A percentile compares a stretch with the other conserved stretches of the same genome.
These are phyloP conservation scores for Pouteria campechiana DNA, from an alignment of 179 eudicot genomes.

Conservation along the genomic window DNA sequence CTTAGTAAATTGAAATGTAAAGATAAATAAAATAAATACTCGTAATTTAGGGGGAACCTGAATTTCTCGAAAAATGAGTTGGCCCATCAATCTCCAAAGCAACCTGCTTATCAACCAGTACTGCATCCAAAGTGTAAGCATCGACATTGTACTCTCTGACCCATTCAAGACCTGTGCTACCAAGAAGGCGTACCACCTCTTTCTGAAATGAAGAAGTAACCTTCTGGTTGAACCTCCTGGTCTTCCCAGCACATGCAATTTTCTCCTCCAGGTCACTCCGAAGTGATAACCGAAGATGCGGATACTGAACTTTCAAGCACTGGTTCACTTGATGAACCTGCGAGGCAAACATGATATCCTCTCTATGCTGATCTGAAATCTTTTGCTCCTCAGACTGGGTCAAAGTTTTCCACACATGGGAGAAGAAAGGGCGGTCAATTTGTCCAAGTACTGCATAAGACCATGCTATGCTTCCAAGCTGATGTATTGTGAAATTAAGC, in stretches of 20 bases:
- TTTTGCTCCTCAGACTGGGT: constrained; percentile 50
- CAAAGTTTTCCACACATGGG: constrained; percentile 55
- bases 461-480: constrained; percentile 89
- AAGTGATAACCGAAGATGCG: constrained; percentile 43
- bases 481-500: constrained; percentile 52
- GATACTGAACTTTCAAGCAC: constrained; percentile 73
- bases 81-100: constrained; percentile 93
- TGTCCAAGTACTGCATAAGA: constrained; percentile 75
- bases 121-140: constrained; percentile 81
- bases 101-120: constrained; percentile 54
- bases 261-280: constrained; percentile 54
- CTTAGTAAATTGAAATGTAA: too few species aligned
- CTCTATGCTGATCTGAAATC: constrained; percentile 67
- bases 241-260: constrained; percentile 59
- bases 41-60: too few species aligned
- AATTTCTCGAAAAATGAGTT: constrained; percentile 90
- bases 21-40: too few species aligned
- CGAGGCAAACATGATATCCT: constrained; percentile 86
- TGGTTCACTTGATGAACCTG: constrained; percentile 76
- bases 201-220: constrained; percentile 82
- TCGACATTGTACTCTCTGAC: constrained; percentile 57
- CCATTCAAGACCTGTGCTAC: constrained; percentile 87
- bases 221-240: constrained; percentile 74
- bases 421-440: constrained; percentile 51
- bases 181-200: constrained; percentile 77